Conservation (phyloP, 306 rosid genomes). For the Psophocarpus tetragonolobus region DNA sequence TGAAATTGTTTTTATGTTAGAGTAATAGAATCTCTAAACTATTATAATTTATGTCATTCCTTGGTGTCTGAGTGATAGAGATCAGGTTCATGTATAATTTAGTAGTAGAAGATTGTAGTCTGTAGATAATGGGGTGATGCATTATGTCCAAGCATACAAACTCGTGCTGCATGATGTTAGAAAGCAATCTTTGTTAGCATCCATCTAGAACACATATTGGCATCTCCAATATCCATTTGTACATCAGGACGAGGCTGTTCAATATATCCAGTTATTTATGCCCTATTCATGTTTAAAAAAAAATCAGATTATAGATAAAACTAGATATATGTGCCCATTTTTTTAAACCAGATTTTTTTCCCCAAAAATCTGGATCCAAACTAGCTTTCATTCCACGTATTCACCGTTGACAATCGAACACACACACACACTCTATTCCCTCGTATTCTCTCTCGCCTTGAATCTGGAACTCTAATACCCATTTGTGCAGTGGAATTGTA, state of each 20-base stretch:
- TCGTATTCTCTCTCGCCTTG: background rate
- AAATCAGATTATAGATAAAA: background rate
- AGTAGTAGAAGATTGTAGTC: background rate
- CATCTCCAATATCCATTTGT: background rate
- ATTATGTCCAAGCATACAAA: constrained; percentile 6
- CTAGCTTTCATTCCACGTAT: background rate
- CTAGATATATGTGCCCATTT: background rate
- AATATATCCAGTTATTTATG: background rate
- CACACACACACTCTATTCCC: background rate
- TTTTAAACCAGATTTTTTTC: background rate
- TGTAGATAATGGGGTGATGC: constrained; percentile 3
- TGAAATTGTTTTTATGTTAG: background rate
- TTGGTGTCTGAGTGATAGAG: constrained; percentile 20
- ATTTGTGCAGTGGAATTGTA: background rate
- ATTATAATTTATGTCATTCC: background rate
- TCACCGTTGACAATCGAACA: background rate
- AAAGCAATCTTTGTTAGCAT: background rate
- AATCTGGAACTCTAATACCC: background rate
- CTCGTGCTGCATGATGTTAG: background rate
- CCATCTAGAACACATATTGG: background rate
- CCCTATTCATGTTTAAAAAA: background rate
- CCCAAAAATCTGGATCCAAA: background rate
- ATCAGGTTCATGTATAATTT: constrained; percentile 22
- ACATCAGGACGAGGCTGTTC: background rate
- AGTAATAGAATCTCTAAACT: constrained; percentile 1